Evolutionary conservation across 2,329 filamentous ascomycete genomes (phyloP).

Genomic region (Chrysosphaeria jannelii): DNA sequence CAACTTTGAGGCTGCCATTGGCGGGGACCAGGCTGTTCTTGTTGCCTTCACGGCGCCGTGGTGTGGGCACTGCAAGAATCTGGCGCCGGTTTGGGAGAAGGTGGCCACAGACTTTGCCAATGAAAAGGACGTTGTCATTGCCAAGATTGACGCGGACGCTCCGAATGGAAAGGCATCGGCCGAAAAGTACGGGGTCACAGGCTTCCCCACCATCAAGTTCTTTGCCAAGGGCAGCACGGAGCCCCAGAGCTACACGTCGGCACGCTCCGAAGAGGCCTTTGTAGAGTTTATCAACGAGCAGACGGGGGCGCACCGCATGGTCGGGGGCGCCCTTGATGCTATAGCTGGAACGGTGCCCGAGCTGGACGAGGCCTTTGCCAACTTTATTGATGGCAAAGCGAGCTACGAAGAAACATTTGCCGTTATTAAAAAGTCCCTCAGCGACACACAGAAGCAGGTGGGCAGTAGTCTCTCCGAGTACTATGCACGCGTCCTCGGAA

Average conservation of each 20-base stretch:
- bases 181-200: constrained; percentile 43
- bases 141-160: constrained; percentile 84
- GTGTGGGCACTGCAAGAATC: constrained; percentile 95
- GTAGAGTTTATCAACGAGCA: constrained; percentile 66
- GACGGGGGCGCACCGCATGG: constrained; percentile 56
- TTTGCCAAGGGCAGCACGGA: constrained; percentile 64
- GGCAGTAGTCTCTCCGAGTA: constrained; percentile 66
- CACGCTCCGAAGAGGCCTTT: constrained; percentile 46
- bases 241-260: constrained; percentile 39
- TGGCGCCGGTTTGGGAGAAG: constrained; percentile 73
- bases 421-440: constrained; percentile 43
- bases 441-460: constrained; percentile 26
- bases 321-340: constrained; percentile 51
- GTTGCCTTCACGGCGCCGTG: constrained; percentile 95
- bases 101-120: constrained; percentile 49
- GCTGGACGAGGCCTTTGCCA: constrained; percentile 46
- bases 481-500: constrained; percentile 75
- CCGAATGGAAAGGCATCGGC: constrained; percentile 52
- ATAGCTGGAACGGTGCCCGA: constrained; percentile 55
- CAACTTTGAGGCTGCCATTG: constrained; percentile 49
- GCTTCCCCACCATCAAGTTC: constrained; percentile 95
- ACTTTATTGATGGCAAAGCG: constrained; percentile 31
- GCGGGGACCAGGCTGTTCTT: constrained; percentile 62
- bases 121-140: constrained; percentile 56
- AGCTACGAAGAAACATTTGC: constrained; percentile 30